Percentiles rank a stretch among this genome's conserved stretches.
Conservation (phyloP, 768 basidiomycete species). For the Mycena sanguinolenta region DNA sequence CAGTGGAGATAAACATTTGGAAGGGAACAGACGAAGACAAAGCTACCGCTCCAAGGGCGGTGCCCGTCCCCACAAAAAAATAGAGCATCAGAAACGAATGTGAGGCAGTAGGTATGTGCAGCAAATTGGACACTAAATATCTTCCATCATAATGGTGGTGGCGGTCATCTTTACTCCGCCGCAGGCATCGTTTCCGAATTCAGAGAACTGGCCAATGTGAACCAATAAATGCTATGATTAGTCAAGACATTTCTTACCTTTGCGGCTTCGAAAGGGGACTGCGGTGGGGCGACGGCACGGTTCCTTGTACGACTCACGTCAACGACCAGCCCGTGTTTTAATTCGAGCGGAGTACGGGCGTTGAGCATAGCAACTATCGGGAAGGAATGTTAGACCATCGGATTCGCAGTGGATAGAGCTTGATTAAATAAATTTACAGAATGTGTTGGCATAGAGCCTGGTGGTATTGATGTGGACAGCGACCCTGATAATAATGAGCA, state of each 20-base stretch:
- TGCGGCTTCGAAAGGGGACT: not conserved
- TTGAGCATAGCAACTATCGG: constrained; percentile 2
- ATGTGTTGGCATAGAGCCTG: too few species aligned
- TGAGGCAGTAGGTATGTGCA: not conserved
- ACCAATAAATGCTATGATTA: not conserved
- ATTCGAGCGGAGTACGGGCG: not conserved
- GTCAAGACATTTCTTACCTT: not conserved
- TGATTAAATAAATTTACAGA: not conserved
- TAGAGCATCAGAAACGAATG: too few species aligned
- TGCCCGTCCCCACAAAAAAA: too few species aligned
- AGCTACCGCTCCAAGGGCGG: too few species aligned
- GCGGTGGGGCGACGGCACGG: not conserved
- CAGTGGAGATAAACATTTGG: too few species aligned
- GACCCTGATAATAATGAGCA: constrained; percentile 1
- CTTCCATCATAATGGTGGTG: not conserved
- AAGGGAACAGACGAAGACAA: too few species aligned
- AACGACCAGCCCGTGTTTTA: not conserved
- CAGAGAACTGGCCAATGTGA: not conserved
- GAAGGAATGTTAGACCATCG: not conserved
- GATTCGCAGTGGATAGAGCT: not conserved
- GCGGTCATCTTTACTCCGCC: not conserved
- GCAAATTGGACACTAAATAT: not conserved
- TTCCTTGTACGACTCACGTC: not conserved
- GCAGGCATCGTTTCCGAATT: not conserved
- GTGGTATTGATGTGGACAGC: not conserved